A percentile compares a stretch with the other conserved stretches of the same genome.
phyloP scores from a whole-genome alignment of 1,139 yeast genomes.

The Kluyveromyces sp. region DNA sequence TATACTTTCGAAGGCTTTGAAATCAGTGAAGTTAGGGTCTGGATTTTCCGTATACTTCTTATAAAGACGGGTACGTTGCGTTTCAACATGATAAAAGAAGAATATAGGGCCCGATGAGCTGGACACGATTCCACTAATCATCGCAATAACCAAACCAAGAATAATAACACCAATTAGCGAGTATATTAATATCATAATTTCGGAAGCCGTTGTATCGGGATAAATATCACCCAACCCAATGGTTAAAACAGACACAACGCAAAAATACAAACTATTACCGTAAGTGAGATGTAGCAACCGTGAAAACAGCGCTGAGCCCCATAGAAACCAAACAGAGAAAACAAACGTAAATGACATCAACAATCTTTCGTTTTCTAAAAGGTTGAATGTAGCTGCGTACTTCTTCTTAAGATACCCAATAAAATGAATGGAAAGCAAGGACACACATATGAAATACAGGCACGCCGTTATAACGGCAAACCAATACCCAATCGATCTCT shows the following conservation, averaged over 20 bases:
- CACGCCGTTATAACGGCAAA: conserved; percentile 59
- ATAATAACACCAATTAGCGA: conserved; percentile 62
- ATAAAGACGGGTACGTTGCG: conserved; percentile 23
- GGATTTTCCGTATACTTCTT: conserved; percentile 15
- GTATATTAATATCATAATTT: conserved; percentile 52
- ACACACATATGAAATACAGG: conserved; percentile 50
- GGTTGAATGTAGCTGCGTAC: conserved; percentile 63
- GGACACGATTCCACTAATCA: conserved; percentile 58
- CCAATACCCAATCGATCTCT: conserved; percentile 63
- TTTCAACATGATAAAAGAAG: conserved; percentile 55
- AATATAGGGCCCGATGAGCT: conserved; percentile 54
- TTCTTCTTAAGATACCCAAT: conserved; percentile 49
- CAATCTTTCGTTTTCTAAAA: conserved; percentile 58
- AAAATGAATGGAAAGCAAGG: conserved; percentile 48
- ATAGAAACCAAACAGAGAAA: conserved; percentile 60
- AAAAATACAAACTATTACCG: conserved; percentile 61
- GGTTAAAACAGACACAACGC: conserved; percentile 65
- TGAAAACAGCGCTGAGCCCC: conserved; percentile 57
- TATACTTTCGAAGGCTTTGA: conserved; percentile 49
- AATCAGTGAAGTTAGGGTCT: conserved; percentile 26
- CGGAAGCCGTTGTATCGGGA: conserved; percentile 45
- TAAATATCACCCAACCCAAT: conserved; percentile 72
- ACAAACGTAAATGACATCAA: conserved; percentile 62
- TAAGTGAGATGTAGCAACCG: conserved; percentile 38
- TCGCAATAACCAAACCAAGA: conserved; percentile 64